Base-by-base conservation (phyloP, 371 early-diverging fungal species). In the Mortierella sp. region DNA sequence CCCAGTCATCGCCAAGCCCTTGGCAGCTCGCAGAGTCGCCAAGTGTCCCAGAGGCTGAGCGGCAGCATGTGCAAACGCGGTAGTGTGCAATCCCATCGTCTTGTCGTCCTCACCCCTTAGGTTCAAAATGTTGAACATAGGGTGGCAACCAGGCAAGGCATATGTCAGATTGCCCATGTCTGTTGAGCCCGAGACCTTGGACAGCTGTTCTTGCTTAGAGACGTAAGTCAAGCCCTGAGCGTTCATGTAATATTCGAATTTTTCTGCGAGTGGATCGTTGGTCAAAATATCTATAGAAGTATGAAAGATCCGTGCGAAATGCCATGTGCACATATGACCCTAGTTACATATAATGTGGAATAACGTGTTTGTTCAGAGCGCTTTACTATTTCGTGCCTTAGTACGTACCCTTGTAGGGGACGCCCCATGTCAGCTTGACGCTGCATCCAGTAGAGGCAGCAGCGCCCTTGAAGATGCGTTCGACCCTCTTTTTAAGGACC, bases 121-220 rank as follows among this genome's bases (percentile, higher is more conserved):
- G 41, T 82, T 80, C 32, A 85, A 73, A 39, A 84, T 84, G 43
- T 83, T 82, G 78, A 87, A 86, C 68, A 86, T 79, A 0, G 81
- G 79, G 34, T 89, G 88, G 50, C 88, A 80, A 3, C 84, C 81
- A 8, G 89, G 86, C 26, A 83, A 70, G 9, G 67, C 79, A 27
- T 87, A 80, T 23, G 86, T 84, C 56, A 89, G 65, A 47, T 89
- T 89, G 44, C 90, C 90, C 82, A 87, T 87, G 57, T 89, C 90
- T 0, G 87, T 84, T 8, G 79, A 79, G 7, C 82, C 86, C 15
- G 59, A 60, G 7, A 72, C 75, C 60, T 44, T 55, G 30, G 66
- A 70, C 49, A 51, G 21, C 50, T 79, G 78, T 6, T 66, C 68
- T n/a, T 61, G 34, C 51, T 64, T 70, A 4, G 78, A 44, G 7